phyloP scores from a whole-genome alignment of 176 grass and related monocot genomes.

The Carex parvula region DNA sequence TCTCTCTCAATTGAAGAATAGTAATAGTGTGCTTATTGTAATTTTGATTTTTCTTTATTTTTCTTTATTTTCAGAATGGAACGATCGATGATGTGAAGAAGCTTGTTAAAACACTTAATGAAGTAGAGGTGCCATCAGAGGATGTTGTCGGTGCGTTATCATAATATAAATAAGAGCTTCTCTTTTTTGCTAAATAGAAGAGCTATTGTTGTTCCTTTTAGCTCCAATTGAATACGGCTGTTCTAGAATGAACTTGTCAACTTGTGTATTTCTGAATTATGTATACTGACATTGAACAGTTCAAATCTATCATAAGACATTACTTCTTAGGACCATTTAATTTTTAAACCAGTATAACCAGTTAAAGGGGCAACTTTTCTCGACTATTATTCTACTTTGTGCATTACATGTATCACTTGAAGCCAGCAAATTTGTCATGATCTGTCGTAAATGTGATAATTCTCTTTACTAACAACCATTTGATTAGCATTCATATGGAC shows the following conservation, averaged over 20 bases:
- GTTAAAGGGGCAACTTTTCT: neutral
- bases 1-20: neutral
- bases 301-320: neutral
- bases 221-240: neutral
- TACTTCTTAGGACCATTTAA: neutral
- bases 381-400: neutral
- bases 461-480: neutral
- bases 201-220: neutral
- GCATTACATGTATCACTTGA: neutral
- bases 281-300: neutral
- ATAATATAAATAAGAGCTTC: neutral
- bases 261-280: neutral
- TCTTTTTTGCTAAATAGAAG: neutral
- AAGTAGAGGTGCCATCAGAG: slow-evolving; percentile 67
- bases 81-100: slow-evolving; percentile 77
- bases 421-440: neutral
- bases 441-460: neutral
- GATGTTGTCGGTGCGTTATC: slow-evolving; percentile 60
- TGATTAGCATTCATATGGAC: neutral
- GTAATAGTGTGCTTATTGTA: neutral
- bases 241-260: neutral
- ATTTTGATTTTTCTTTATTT: slow-evolving; percentile 1
- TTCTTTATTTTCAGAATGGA: slow-evolving; percentile 52
- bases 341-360: neutral
- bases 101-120: slow-evolving; percentile 72